Conservation (phyloP, 805 yeast species). For the Candida awuae region DNA sequence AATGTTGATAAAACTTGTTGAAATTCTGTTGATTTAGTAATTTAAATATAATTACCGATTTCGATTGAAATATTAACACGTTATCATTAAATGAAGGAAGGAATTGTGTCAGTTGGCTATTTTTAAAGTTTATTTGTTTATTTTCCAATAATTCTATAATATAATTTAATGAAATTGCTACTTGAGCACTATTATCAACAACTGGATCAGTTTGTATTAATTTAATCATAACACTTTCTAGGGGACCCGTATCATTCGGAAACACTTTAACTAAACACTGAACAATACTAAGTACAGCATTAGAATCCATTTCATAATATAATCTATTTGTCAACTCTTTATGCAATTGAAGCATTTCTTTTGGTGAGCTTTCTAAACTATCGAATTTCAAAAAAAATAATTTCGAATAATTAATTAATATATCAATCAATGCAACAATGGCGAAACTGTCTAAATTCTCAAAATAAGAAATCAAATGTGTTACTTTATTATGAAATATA, state of each 20-base stretch:
- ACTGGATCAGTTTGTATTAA: conserved; percentile 10
- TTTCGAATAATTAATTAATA: conserved; percentile 61
- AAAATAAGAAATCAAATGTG: conserved; percentile 34
- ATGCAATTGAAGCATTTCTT: conserved; percentile 52
- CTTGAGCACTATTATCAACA: conserved; percentile 4
- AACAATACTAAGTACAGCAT: conserved; percentile 54
- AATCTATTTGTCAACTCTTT: conserved; percentile 35
- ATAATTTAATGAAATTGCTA: conserved; percentile 13
- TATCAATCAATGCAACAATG: conserved; percentile 49
- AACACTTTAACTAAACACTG: conserved; percentile 51
- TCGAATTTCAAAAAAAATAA: conserved; percentile 37
- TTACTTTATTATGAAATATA: conserved; percentile 62
- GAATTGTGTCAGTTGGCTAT: conserved; percentile 38
- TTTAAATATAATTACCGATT: conserved; percentile 53
- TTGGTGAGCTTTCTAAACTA: conserved; percentile 4
- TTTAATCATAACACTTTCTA: conserved; percentile 43
- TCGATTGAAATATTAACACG: conserved; percentile 36
- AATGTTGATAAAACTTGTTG: conserved; percentile 46
- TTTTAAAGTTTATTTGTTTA: conserved; percentile 30
- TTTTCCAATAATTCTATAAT: conserved; percentile 24
- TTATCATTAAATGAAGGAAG: conserved; percentile 51
- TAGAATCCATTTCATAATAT: conserved; percentile 44
- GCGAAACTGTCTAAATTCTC: conserved; percentile 65
- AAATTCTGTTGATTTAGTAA: conserved; percentile 50
- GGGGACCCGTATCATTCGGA: conserved; percentile 41